Evolutionary conservation across 2,329 filamentous ascomycete species (phyloP).

Genomic region (Claviceps digitariae): DNA sequence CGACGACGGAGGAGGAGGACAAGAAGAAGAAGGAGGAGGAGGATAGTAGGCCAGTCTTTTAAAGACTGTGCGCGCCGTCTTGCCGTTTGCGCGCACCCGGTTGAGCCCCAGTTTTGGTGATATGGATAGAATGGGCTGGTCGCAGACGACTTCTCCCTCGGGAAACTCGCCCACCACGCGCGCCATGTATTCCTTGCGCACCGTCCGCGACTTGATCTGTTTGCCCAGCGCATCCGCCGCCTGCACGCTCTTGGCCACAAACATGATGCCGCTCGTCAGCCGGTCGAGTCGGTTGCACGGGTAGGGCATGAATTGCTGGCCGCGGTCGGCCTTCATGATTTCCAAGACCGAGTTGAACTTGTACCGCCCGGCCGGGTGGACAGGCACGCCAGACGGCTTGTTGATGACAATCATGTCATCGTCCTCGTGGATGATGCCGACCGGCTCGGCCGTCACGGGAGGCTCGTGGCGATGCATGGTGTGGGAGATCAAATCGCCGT

Average conservation of each 20-base stretch:
- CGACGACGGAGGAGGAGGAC: no score
- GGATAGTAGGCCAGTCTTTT: constrained; percentile 87
- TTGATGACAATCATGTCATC: constrained; percentile 91
- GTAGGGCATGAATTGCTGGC: constrained; percentile 38
- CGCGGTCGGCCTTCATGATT: constrained; percentile 72
- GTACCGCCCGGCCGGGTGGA: constrained; percentile 90
- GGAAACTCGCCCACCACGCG: constrained; percentile 86
- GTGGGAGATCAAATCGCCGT: constrained; percentile 85
- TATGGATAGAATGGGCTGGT: constrained; percentile 86
- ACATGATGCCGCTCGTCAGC: constrained; percentile 94
- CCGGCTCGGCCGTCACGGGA: constrained; percentile 68
- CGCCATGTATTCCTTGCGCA: constrained; percentile 91
- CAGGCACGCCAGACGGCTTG: constrained; percentile 88
- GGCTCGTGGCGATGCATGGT: constrained; percentile 93
- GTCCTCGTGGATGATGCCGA: constrained; percentile 80
- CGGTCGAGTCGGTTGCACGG: constrained; percentile 91
- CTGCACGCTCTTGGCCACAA: constrained; percentile 75
- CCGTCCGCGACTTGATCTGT: constrained; percentile 66
- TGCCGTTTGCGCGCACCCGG: constrained; percentile 84
- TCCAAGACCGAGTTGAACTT: constrained; percentile 91
- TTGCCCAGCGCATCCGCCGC: constrained; percentile 64
- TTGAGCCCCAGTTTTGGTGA: constrained; percentile 93
- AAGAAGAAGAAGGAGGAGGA: no score
- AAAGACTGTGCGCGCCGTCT: constrained; percentile 81
- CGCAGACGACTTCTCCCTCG: constrained; percentile 79